A percentile compares a stretch with the other conserved stretches of the same genome.
Evolutionary conservation across 2,329 filamentous ascomycete genomes (phyloP).

Genomic region (Rachicladosporium sp.): DNA sequence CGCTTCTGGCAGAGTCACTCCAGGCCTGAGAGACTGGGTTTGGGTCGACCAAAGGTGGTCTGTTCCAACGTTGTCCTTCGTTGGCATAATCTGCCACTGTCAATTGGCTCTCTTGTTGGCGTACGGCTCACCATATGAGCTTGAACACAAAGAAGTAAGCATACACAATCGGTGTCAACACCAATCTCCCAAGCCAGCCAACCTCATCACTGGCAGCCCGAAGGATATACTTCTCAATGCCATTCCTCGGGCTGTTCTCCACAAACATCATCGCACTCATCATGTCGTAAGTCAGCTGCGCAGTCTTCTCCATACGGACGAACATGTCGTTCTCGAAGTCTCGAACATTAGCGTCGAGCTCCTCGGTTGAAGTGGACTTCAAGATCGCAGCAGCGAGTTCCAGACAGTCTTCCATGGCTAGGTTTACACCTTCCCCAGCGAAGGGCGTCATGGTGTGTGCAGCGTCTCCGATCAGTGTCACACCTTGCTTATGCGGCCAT

Average conservation of each 20-base stretch:
- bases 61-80: too few species aligned
- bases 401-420: slow-evolving; percentile 25
- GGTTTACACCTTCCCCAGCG: slow-evolving; percentile 27
- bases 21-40: too few species aligned
- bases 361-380: slow-evolving; percentile 8
- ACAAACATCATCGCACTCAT: slow-evolving; percentile 39
- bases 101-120: too few species aligned
- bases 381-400: slow-evolving; percentile 24
- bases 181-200: slow-evolving; percentile 8
- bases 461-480: slow-evolving; percentile 31
- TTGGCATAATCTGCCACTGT: too few species aligned
- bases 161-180: slow-evolving; percentile 16
- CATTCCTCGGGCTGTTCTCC: slow-evolving; percentile 31
- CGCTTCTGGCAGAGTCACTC: too few species aligned
- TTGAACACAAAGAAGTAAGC: slow-evolving; percentile 21
- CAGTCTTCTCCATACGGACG: slow-evolving; percentile 21
- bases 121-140: slow-evolving; percentile 12
- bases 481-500: slow-evolving; percentile 25
- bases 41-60: too few species aligned
- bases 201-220: slow-evolving; percentile 11
- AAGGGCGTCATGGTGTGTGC: slow-evolving; percentile 26
- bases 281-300: slow-evolving; percentile 30
- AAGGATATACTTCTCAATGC: slow-evolving; percentile 28
- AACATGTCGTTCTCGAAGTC: slow-evolving; percentile 29
- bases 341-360: slow-evolving; percentile 18